Evolutionary conservation across 805 yeast genomes (phyloP), one percentile per base, ranked within the genome.

Genomic region (Candida pini): DNA sequence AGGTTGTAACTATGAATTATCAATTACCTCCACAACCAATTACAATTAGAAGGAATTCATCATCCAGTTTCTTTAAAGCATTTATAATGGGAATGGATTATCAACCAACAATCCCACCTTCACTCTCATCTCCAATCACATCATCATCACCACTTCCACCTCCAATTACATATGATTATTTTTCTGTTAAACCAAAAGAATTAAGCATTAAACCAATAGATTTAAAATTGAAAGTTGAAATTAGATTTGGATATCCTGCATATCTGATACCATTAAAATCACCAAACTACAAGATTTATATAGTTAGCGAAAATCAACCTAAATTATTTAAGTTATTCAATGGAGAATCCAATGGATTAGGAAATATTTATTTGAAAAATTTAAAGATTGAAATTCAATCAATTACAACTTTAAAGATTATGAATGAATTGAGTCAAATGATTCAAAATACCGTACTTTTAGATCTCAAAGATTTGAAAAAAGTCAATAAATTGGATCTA

Each of bases 271-370:
- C 80, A 0, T 54, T 63, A 5, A 56, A 58, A 30, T 51, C 58
- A 3, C 53, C 59, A 4, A 36, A 43, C 10, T 47, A 48, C 33
- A 47, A 45, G 20, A 32, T 58, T 5, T 45, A 40, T 20, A 21
- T 57, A 4, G 20, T 56, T 7, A 46, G 56, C 1, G 39, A 39
- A 23, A 14, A 37, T 4, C 39, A 48, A 2, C 53, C 58, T 8
- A 16, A 44, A 6, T 38, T 36, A 18, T 58, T 50, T 26, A 38
- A 47, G 12, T 43, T 56, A 61, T 69, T 39, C 39, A 66, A 25
- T 56, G 71, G 64, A 0, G 66, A 64, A 26, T 56, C 66, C 19
- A 71, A 73, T 26, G 78, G 78, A 3, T 49, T 63, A 39, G 77
- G 73, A 1, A 56, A 57, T 14, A 47, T 73, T 0, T 71, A 62